Base-by-base conservation (phyloP, 441 rosid genomes). In the Gossypium gossypioides region DNA sequence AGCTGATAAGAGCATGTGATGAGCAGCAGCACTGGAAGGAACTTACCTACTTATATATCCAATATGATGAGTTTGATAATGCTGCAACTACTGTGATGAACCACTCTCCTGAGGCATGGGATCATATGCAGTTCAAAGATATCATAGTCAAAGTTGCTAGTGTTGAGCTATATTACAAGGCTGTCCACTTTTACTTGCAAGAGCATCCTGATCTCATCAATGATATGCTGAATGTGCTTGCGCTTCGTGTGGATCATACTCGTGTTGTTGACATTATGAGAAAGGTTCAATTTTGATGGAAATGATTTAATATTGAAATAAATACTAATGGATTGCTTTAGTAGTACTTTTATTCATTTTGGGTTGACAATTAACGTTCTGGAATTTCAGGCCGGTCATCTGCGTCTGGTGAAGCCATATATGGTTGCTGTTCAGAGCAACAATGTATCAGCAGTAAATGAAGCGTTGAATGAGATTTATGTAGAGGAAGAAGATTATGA, bases 61-160 rank as follows among this genome's bases (percentile, higher is more conserved):
- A 88, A 51, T 96, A 96, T 63, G 98, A 88, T 73, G 99, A 96
- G 78, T 96, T 93, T 72, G 99, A 96, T 73, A 96, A 96, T 85
- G 98, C 98, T 72, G 99, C 99, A 52, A 90, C 98, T 48, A 96
- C 99, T 42, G 86, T 96, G 68, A 96, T 96, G 99, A 96, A 96
- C 76, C 99, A 96, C 83, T 96, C 99, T 54, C 99, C 99, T 0
- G 98, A 93, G 86, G 99, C 99, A 29, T 96, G 99, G 99, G 99
- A 96, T 71, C 98, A 93, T 88, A 96, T 96, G 99, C 99, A 96
- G 79, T 96, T 96, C 81, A 96, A 96, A 83, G 99, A 96, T 69
- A 87, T 93, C 13, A 81, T 79, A 0, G 98, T 92, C 72, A 96
- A 96, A 86, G 98, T 93, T 82, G 99, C 97, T n/a, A 96, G 84